Evolutionary conservation across 345 rosid species (phyloP), one percentile per base, ranked within the genome.

Genomic region (Psidium guajava): DNA sequence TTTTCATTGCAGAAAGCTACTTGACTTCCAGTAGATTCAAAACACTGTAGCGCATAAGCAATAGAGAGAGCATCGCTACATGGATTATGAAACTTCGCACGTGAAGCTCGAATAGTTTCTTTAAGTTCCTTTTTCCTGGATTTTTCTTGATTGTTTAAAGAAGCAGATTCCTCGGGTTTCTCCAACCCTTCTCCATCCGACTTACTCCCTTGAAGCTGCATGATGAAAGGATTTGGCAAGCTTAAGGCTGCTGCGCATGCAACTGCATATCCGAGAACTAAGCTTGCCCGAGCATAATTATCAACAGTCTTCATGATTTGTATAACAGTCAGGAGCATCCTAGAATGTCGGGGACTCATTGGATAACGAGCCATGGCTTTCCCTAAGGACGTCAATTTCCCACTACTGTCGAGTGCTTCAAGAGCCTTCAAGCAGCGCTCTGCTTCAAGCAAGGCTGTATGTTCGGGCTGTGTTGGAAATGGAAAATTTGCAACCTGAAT

Each of bases 331-430:
- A 96, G 96, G 83, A 96, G 95, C 98, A 96, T 95, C 82, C 98
- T 90, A 81, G 99, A 95, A 88, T 94, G 98, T 42, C 95, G 96
- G 83, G 99, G 99, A 87, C 94, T 93, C 96, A 96, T 92, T 21
- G 99, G 98, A 86, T 92, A 96, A 87, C 88, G 88, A 87, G 97
- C 93, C 98, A 96, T 95, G 82, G 97, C 96, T 85, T 89, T 96
- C 54, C 99, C 99, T 81, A 95, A 85, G 53, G 95, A 58, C 25
- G 97, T 96, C 91, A 96, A 85, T 86, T 88, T 89, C 86, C 95
- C 96, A 20, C 83, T 86, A 88, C 83, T 54, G 86, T 94, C 94
- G 16, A 96, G 95, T 69, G 99, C 98, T 91, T 91, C 95, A 84
- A 96, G 92, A 83, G 90, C 92, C 91, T 90, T 93, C 90, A 97